Evolutionary conservation across 371 early-diverging fungal species (phyloP), one percentile per base, ranked within the genome.

Genomic region (Rhizopus stolonifer): DNA sequence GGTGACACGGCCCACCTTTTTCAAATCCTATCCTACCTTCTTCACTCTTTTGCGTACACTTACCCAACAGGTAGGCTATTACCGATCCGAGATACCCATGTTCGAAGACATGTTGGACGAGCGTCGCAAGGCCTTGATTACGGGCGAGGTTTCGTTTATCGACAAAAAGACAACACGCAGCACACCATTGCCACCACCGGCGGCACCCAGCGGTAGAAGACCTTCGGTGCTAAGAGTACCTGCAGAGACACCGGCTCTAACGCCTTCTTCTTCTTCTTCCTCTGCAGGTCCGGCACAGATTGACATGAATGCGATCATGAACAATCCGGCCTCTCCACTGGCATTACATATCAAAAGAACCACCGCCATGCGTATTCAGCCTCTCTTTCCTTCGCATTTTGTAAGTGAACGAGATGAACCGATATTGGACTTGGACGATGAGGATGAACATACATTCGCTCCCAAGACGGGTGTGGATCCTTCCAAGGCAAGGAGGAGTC

Each of bases 41-140:
- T 86, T 84, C 52, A 83, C 84, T 1, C 60, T 86, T 40, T 67
- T 86, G 33, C 80, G 72, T 44, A 84, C 83, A 0, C 52, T 86
- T 24, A 86, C 84, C 1, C 80, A 86, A 45, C 84, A 86, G 52
- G 78, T 86, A n/a, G 82, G 80, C 43, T 86, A 74, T 49, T 86
- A 86, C 63, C 79, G 86, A 5, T 81, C 83, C 5, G 82, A 83
- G 32, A 72, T 83, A 25, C 74, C 75, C 22, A 58, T 56, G 1
- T 86, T 86, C 64, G 83, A 84, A 50, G 60, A 72, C 36, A 67
- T 76, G 14, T 57, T 86, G 23, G 68, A 81, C 22, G 81, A 86
- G 34, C 79, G 86, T 24, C 69, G 86, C 21, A 65, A 74, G 33
- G 68, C 69, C 1, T 58, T 85, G 24, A 65, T 85, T 26, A 43